Base-by-base conservation (phyloP, 2,329 filamentous ascomycete species). In the Trichophyton schoenleinii region DNA sequence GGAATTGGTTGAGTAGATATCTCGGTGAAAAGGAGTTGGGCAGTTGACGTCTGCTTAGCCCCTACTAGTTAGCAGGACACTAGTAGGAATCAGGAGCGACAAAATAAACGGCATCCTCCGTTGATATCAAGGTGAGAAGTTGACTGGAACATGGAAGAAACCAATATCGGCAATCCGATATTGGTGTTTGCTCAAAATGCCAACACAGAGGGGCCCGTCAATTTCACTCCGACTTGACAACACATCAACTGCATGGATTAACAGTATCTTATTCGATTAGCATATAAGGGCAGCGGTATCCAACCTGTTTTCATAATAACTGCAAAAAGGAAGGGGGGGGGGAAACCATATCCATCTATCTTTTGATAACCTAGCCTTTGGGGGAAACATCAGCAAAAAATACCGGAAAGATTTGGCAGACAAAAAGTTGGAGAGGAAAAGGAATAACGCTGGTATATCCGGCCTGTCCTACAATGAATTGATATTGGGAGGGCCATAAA, bases 341-440 rank as follows among this genome's bases (percentile, higher is more conserved):
- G 6, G 3, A 36, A 36, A 36, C 7, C 52, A 55, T 34, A 36
- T 36, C 52, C 52, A n/a, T 55, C 52, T 36, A 55, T 36, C 4
- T 55, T 55, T 55, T 55, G 52, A 36, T n/a, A 55, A 34, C 52
- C 49, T 55, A n/a, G 52, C 31, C 31, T 36, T 55, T 7, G n/a
- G 28, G 28, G 25, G 34, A 53, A 55, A 36, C 52, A 36, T 34
- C 52, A 55, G 28, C 52, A 36, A 55, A 36, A 55, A 52, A 52
- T 25, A 48, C 46, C 22, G 20, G 22, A 52, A 28, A 15, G 8
- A 15, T 28, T 25, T 22, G 22, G 20, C 25, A 48, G 18, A 48
- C 20, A 18, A 48, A 52, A 28, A 25, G 13, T 52, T 31, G 22
- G 25, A 52, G 28, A 25, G 44, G 18, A 52, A 28, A 25, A 52